Base-by-base conservation (phyloP, 2,329 filamentous ascomycete genomes). In the Ambrosiella cleistominuta region DNA sequence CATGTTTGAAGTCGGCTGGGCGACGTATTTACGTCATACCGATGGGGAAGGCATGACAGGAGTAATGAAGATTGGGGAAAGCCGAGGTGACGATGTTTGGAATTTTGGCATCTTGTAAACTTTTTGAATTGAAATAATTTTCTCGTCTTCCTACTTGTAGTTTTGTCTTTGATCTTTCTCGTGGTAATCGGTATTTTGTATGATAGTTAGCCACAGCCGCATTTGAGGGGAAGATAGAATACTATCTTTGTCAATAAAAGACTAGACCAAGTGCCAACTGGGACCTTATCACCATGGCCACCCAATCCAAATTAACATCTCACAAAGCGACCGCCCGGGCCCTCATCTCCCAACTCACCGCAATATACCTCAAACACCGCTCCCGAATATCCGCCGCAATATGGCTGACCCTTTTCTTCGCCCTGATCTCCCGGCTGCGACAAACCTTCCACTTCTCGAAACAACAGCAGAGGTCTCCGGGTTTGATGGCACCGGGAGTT, bases 341-440 rank as follows among this genome's bases (percentile, higher is more conserved):
- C 74, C 70, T 85, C 64, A 70, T 90, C 66, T 75, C 80, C 61
- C 76, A 82, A 63, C 73, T 94, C 62, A 83, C 84, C 2, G 70
- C 75, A 55, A 76, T 88, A 54, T 95, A 95, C 70, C 76, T 91
- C 62, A 76, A 79, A 62, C 82, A 95, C 71, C 86, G 89, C 64
- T 88, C 82, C 55, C 81, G 81, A 63, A 89, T 95, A 69, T 91
- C 88, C 19, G 84, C 87, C 66, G 82, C 81, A 62, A 81, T 95
- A 64, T 95, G 94, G 74, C 74, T 95, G 62, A 83, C 88, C 36
- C 78, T 96, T 64, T 81, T 91, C 64, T 73, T 91, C 64, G 82
- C 88, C 53, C 80, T 95, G 61, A 76, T 84, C 61, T 90, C 95
- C 69, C 88, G 93, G 65, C 83, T 97, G 57, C 88, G 90, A 65